Evolutionary conservation across 148 eudicot genomes (phyloP), one percentile per base, ranked within the genome.

Genomic region (Spergularia marina): DNA sequence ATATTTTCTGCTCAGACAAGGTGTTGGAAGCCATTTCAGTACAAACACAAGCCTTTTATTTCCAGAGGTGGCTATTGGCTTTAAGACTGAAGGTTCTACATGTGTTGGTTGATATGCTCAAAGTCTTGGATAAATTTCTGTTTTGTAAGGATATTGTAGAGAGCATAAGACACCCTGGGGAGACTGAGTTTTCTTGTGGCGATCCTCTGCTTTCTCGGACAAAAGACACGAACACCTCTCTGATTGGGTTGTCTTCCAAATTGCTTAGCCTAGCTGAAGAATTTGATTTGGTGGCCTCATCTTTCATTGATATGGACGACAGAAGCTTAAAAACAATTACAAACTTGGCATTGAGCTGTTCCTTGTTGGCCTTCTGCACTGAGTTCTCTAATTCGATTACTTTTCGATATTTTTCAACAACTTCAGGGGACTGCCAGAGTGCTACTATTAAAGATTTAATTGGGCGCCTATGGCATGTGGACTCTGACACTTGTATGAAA

Each of bases 61-160:
- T 95, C 74, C 97, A 92, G 73, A 83, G 85, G 76, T 91, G 94
- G 97, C 88, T 89, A 81, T 63, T 88, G 79, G 77, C 84, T 51
- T 86, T 91, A 53, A 89, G 97, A 77, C 79, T 78, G 63, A 86
- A 79, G 86, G 77, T 79, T 80, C 56, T 92, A 65, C 84, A 75
- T 77, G 77, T 78, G 68, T 72, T 89, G 47, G 81, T 71, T 9
- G 90, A 90, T 74, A 56, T 85, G 66, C 78, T 89, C 30, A 88
- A 80, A 72, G 76, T 88, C 77, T 79, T 89, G 72, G 69, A 70
- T 65, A 59, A 71, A 10, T 70, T 65, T 73, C 75, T 78, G 47
- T 62, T 72, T 36, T 49, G 36, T 54, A 73, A 76, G 47, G 85
- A 70, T 71, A 25, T 49, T 7, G 5, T 68, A n/a, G 70, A 53